These are phyloP conservation scores for Venturia nashicola DNA, from an alignment of 2,329 filamentous ascomycete species.

Conservation along the genomic window DNA sequence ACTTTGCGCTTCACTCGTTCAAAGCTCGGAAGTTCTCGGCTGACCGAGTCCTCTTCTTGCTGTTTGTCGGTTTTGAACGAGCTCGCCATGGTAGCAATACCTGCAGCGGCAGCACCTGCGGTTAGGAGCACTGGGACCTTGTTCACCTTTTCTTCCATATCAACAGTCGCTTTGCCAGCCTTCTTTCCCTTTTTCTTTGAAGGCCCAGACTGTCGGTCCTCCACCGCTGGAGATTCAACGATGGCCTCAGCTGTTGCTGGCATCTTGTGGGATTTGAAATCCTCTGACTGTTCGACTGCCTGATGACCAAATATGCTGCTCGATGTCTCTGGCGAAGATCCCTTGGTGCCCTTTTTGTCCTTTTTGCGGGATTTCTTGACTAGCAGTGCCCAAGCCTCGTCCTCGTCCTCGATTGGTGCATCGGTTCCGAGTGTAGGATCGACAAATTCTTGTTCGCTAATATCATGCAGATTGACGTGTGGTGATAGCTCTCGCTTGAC, in stretches of 20 bases:
- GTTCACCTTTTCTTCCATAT: constrained; percentile 9
- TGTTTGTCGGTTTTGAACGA: background rate
- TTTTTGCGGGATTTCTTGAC: constrained; percentile 17
- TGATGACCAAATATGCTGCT: constrained; percentile 11
- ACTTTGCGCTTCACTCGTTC: constrained; percentile 21
- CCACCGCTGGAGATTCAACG: background rate
- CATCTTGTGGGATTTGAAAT: background rate
- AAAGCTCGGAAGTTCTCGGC: constrained; percentile 11
- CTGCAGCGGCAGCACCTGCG: background rate
- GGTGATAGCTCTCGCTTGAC: background rate
- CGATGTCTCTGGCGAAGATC: background rate
- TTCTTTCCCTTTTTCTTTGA: constrained; percentile 11
- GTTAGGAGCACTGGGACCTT: background rate
- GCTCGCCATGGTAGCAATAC: background rate
- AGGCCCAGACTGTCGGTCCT: constrained; percentile 14
- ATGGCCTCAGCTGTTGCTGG: background rate
- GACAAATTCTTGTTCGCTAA: background rate
- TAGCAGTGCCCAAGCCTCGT: constrained; percentile 11
- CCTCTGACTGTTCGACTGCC: background rate
- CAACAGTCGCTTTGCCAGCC: constrained; percentile 4
- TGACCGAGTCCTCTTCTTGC: background rate
- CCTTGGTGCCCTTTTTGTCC: constrained; percentile 12
- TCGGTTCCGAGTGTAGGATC: background rate
- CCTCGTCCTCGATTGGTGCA: constrained; percentile 11
- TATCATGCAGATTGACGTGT: background rate